Base-by-base conservation (phyloP, 2,329 filamentous ascomycete species). In the Penicillium thymicola region DNA sequence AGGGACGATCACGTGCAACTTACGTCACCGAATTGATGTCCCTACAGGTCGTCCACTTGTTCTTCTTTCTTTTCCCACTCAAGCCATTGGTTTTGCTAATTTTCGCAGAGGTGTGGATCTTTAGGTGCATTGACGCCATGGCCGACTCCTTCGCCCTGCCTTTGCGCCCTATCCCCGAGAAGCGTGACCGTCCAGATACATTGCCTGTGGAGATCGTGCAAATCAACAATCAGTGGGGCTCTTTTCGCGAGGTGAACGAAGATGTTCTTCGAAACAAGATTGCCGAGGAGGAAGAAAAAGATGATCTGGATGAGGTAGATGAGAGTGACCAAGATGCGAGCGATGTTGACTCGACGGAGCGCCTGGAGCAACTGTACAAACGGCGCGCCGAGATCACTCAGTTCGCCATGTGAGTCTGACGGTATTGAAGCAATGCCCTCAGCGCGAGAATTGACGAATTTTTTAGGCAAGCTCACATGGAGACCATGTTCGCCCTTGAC, bases 171-270 rank as follows among this genome's bases (percentile, higher is more conserved):
- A 84, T 67, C 5, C 51, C 62, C 8, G 65, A 71, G 55, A 61
- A 67, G 63, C 55, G 80, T 76, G 67, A 82, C 78, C 75, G 83
- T 77, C 68, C 80, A 78, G 67, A 84, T 69, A 82, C 81, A 45
- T 79, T 97, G n/a, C 80, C 83, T 55, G 83, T 88, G 45, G 88
- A 93, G 64, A 91, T 97, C 64, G 78, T 82, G 56, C 90, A 92
- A 63, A 88, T 96, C 67, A 89, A 92, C 64, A 75, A 79, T 42
- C 87, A 95, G 67, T 87, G 89, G 58, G 90, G 90, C 14, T 89
- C 90, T 25, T 95, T 97, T 70, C 87, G 90, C 57, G 81, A 87
- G 65, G 81, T 97, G 61, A 90, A 86, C 48, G 89, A 96, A 72
- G 82, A 85, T 49, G 82, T 85, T 42, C 77, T 97, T 37, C 82